Base-by-base conservation (phyloP, 75 land plant genomes). In the Picea glauca region DNA sequence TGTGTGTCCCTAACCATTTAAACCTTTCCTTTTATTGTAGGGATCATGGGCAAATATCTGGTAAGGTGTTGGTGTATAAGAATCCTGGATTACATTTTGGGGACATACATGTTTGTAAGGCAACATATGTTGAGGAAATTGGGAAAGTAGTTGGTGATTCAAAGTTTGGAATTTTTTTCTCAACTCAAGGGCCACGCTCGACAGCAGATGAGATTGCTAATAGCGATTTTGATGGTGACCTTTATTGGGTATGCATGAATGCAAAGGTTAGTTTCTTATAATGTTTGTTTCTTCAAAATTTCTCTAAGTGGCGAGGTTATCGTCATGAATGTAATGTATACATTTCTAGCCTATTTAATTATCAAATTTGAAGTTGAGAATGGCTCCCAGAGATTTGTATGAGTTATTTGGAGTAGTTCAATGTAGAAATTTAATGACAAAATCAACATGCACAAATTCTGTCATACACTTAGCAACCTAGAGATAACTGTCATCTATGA, bases 201-300 rank as follows among this genome's bases (percentile, higher is more conserved):
- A 80, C 87, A 30, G 91, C 88, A 20, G 93, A 92, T 85, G 98
- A 96, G 80, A 94, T 96, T 78, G 97, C 93, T 33, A 85, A 83
- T 57, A 80, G 95, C 85, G 99, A 96, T 78, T 86, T 94, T 78
- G 98, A 94, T 82, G 95, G 99, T 66, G 99, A 96, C 77, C 80
- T 87, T 81, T 96, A 88, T 33, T 96, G 91, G 89, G 87, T 93
- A 0, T 94, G 93, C 32, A 62, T 76, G 79, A 89, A 96, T 75
- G 78, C 82, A 20, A 67, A 86, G 91, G 99, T 92, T 60, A 26
- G 73, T 13, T 8, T 79, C 18, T 70, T 20, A 50, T 50, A 50
- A 8, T 8, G 9, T 50, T 50, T 8, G 54, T 50, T 50, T 50
- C 54, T 50, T 50, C 8, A 8, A 50, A 50, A 50, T 50, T 9